These are phyloP conservation scores for Petunia hybrid DNA, from an alignment of 305 asterid species.

Conservation along the genomic window DNA sequence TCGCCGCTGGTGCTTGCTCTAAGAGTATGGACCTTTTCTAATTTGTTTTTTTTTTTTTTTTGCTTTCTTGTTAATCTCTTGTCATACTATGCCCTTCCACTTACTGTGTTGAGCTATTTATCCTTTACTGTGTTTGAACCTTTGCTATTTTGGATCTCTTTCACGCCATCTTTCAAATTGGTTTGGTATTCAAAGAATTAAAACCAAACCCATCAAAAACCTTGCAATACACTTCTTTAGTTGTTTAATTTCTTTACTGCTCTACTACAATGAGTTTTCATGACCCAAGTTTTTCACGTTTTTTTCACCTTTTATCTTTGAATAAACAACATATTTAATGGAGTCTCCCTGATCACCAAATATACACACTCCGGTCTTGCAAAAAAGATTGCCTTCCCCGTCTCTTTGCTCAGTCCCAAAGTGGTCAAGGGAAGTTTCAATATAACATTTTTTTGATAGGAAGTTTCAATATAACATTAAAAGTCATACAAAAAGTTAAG, in stretches of 20 bases:
- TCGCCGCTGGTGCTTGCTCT: constrained; percentile 77
- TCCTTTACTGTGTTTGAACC: neutral
- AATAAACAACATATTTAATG: neutral
- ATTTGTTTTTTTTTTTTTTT: constrained; percentile 1
- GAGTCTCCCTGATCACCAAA: neutral
- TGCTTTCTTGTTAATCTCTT: constrained; percentile 16
- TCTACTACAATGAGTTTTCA: neutral
- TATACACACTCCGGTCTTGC: neutral
- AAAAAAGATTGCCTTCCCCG: neutral
- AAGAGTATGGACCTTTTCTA: constrained; percentile 56
- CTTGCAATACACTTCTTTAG: neutral
- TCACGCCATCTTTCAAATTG: neutral
- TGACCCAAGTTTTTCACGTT: neutral
- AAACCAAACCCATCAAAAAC: neutral
- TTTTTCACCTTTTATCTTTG: neutral
- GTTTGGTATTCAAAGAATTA: neutral
- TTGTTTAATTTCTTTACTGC: neutral
- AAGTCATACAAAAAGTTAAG: neutral
- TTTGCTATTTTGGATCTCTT: constrained; percentile 11
- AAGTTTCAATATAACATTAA: neutral
- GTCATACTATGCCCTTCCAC: neutral
- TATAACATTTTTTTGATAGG: neutral
- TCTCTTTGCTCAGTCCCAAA: constrained; percentile 14
- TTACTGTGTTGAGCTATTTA: neutral
- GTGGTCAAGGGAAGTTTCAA: neutral